Base-by-base conservation (phyloP, 2,329 filamentous ascomycete species). In the Alternaria infectoria region DNA sequence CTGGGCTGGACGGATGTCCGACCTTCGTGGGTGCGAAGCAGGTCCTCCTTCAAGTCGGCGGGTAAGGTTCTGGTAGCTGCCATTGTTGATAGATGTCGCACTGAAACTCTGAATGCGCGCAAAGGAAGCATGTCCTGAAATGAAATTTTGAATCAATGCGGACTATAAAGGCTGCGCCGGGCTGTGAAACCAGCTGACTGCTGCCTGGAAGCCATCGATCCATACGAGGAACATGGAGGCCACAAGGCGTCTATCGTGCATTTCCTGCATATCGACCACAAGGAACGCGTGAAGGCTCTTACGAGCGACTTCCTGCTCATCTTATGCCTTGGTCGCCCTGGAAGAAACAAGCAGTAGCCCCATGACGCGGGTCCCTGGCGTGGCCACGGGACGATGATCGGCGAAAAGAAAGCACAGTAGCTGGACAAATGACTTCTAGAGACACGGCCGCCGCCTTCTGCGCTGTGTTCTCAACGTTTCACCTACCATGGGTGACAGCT, bases 121-220 rank as follows among this genome's bases (percentile, higher is more conserved):
- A 43, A 47, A 32, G 36, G 12, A 51, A 47, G 23, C 10, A 36
- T 44, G 19, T 21, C 32, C 19, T 4, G 15, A 11, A 21, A 23
- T 17, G 8, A 40, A 26, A 2, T 49, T 6, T 26, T 50, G 5
- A 13, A 23, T 30, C 3, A 17, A 15, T 13, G 25, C 32, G 21
- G 40, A 40, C 57, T 55, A 46, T 50, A 55, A 21, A 45, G 25
- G 10, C 9, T 26, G 47, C 6, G 30, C 51, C 30, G 32, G 57
- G 60, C 49, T 54, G 43, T 59, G 30, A 30, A 19, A 13, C n/a
- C 21, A 28, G 21, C 21, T 23, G 40, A 30, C 57, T 64, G 61
- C 44, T 64, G 61, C 61, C 61, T 64, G 45, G 51, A 43, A 46
- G 17, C 30, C 36, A 40, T 12, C 19, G 17, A 30, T 25, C 15